Base-by-base conservation (phyloP, 164 flowering plant genomes). In the Chimonanthus salicifolius region DNA sequence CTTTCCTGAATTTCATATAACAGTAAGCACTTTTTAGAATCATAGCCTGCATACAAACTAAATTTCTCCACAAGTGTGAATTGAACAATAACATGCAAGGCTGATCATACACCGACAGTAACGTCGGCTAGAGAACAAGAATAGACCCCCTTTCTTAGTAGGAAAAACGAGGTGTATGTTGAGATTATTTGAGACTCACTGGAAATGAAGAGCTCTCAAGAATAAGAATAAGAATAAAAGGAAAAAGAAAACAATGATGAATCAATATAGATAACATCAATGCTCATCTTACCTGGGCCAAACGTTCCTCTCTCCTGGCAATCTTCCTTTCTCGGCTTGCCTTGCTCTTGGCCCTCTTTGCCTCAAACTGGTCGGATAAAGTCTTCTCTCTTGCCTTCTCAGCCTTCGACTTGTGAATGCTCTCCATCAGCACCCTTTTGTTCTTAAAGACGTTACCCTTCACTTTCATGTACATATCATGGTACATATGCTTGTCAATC, bases 231-330 rank as follows among this genome's bases (percentile, higher is more conserved):
- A 33, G 0, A 33, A 33, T 33, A 33, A 33, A 0, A 62, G 64
- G 20, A 16, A 47, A 48, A 68, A 68, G 47, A 68, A 15, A 62
- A 62, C 4, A 18, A 4, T 4, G 43, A 65, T 44, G 10, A 20
- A 65, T 46, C 11, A 54, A 54, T 54, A 54, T 54, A 54, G 16
- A 54, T 4, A 2, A 10, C 60, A 11, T 11, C 16, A 54, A 8
- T 11, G 16, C 60, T 54, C 60, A 13, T 54, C 60, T 54, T n/a
- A 54, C 60, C 60, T 78, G 82, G 8, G 85, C 88, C 71, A 84
- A 75, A 43, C 88, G 81, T 68, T 86, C 88, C 66, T 85, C 88
- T 75, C 86, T 84, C 71, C 86, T 76, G 6, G 88, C 88, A 76
- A 67, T 44, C 63, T 75, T 75, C 73, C 73, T 70, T 51, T 70